Percentiles rank a stretch among this genome's conserved stretches.
Evolutionary conservation across 176 grass and related monocot species (phyloP).

Genomic region (Oryza glaberrima): DNA sequence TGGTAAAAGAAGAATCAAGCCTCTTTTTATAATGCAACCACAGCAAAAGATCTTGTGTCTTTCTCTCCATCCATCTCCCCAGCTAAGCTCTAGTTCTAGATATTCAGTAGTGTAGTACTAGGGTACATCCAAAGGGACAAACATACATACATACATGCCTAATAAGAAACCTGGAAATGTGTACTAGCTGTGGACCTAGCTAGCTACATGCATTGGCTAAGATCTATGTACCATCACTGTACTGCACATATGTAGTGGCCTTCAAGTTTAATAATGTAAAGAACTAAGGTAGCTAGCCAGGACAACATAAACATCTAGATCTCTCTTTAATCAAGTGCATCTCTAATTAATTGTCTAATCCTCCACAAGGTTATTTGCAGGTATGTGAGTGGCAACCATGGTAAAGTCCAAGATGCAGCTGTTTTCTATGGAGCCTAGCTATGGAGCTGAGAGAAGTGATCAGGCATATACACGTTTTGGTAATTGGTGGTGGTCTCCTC

Average conservation of each 20-base stretch:
- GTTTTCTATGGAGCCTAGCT: slow-evolving; percentile 54
- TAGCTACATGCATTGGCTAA: slow-evolving; percentile 5
- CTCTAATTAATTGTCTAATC: slow-evolving; percentile 47
- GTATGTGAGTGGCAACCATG: slow-evolving; percentile 51
- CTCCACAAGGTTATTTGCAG: slow-evolving; percentile 43
- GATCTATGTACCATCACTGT: slow-evolving; percentile 35
- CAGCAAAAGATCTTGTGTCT: slow-evolving; percentile 51
- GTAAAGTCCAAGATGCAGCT: slow-evolving; percentile 63
- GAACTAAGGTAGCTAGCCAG: slow-evolving; percentile 24
- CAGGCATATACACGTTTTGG: slow-evolving; percentile 28
- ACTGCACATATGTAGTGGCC: slow-evolving; percentile 1
- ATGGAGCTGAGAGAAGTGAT: slow-evolving; percentile 36
- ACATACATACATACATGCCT: slow-evolving; percentile 45
- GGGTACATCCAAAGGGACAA: slow-evolving; percentile 35
- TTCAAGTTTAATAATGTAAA: slow-evolving; percentile 44
- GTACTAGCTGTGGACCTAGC: slow-evolving; percentile 39
- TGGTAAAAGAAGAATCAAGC: slow-evolving; percentile 58
- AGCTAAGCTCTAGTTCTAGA: slow-evolving; percentile 37
- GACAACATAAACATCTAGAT: slow-evolving; percentile 49
- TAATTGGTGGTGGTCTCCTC: slow-evolving; percentile 10
- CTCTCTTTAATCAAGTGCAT: slow-evolving; percentile 61
- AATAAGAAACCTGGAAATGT: slow-evolving; percentile 41
- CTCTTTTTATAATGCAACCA: slow-evolving; percentile 40
- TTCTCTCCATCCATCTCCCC: slow-evolving; percentile 6
- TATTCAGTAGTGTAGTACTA: not conserved